Evolutionary conservation across 2,329 filamentous ascomycete species (phyloP), one percentile per base, ranked within the genome.

Genomic region (Hirsutella minnesotensis): DNA sequence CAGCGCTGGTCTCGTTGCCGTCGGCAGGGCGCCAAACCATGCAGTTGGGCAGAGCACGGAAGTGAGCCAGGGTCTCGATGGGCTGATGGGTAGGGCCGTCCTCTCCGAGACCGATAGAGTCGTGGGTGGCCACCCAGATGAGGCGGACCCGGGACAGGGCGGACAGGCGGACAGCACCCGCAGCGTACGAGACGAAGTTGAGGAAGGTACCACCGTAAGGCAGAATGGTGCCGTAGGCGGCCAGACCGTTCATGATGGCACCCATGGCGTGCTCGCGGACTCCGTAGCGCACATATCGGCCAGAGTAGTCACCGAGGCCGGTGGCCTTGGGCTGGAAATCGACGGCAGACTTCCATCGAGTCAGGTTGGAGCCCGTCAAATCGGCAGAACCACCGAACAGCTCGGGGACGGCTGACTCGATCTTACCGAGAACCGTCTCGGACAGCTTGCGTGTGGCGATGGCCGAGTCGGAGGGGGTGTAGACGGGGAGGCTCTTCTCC

Each of bases 11-110:
- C 84, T 98, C 92, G 74, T 96, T 96, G 60, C 90, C 90, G 61
- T 96, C 92, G 57, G 92, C 90, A 54, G 92, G 92, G 62, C 92
- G 89, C 92, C 92, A 96, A 58, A 96, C 90, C 86, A 96, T 95
- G 76, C 84, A 86, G 83, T 98, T 98, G 62, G 92, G 92, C 56
- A 96, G 79, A 52, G 92, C 92, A 65, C 92, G 90, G 87, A 96
- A 96, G 72, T 96, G 92, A 47, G 89, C 84, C 50, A 96, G 81
- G 37, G 88, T 95, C 81, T 98, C 92, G 56, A 98, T 95, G 65
- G 92, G 92, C 78, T 98, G 92, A 73, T 98, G 92, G 45, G 92
- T 98, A 55, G 92, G 90, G 50, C 92, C 92, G 61, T 98, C 92
- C 73, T 98, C 92, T 69, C 92, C 92, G 54, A 96, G 86, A 75